Base-by-base conservation (phyloP, 2,329 filamentous ascomycete species). In the Ilyonectria destructans region DNA sequence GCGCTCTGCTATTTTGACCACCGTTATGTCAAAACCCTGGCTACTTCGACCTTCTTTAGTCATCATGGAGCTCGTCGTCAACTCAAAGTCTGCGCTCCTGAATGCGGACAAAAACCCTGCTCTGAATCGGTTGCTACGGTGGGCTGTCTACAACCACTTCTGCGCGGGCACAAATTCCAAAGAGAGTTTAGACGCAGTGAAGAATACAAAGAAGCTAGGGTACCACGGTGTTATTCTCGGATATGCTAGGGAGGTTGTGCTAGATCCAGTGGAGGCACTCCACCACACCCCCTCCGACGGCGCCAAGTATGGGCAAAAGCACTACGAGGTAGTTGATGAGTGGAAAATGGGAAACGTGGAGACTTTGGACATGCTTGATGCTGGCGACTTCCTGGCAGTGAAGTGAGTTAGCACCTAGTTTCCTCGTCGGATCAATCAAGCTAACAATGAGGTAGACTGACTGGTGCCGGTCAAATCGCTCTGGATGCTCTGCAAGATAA, bases 351-450 rank as follows among this genome's bases (percentile, higher is more conserved):
- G 86, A 4, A 88, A 86, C 6, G 73, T 89, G 54, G 80, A 84
- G 65, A 89, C 87, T 0, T 79, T 90, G 1, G 80, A 84, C 13
- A 86, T 88, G 82, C 80, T 87, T 3, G 82, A 74, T 7, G 35
- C 64, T 0, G 83, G 86, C 2, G 90, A 91, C 63, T 90, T 89
- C 68, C 85, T 91, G 0, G 88, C 89, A 0, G 77, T 91, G 45
- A 91, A 91, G 80, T 85, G 73, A 72, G 80, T 35, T n/a, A 8
- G 2, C 12, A 33, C 48, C n/a, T 40, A 15, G 33, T 5, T 1
- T 6, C 1, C 15, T 2, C 2, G 2, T 1, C 2, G 6, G 0
- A 31, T 0, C 2, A 37, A 35, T 1, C 6, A 0, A 8, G 3
- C 64, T 69, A 7, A 74, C 45, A 15, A 19, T 6, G 0, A n/a